phyloP scores from a whole-genome alignment of 2,329 filamentous ascomycete genomes.

The Myriosclerotinia duriaeana region DNA sequence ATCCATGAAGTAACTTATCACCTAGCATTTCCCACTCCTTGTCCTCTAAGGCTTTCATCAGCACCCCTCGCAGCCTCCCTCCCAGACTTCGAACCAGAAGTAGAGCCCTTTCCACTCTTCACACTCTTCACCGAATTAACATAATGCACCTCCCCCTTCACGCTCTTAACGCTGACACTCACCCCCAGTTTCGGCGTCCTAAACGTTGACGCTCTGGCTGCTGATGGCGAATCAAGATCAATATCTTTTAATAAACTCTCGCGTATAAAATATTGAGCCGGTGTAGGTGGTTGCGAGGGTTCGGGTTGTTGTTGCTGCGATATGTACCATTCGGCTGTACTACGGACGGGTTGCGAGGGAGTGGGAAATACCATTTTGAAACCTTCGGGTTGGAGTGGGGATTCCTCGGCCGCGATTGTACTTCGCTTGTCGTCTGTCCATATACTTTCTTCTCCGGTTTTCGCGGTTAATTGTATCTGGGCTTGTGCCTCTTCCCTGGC shows the following conservation, averaged over 20 bases:
- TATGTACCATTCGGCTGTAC: constrained; percentile 31
- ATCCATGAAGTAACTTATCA: no score
- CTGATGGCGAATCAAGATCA: not conserved
- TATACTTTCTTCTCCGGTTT: constrained; percentile 29
- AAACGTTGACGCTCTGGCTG: not conserved
- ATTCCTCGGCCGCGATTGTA: constrained; percentile 16
- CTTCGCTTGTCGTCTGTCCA: constrained; percentile 37
- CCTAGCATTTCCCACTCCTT: no score
- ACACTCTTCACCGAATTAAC: not conserved
- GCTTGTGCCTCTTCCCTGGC: not conserved
- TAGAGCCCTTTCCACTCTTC: no score
- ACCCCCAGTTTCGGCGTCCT: constrained; percentile 25
- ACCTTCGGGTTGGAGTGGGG: not conserved
- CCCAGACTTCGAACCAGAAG: no score
- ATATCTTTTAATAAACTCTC: not conserved
- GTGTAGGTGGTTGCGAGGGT: not conserved
- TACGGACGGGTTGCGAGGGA: constrained; percentile 23
- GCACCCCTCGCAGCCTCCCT: not conserved
- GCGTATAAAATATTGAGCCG: not conserved
- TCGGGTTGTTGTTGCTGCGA: constrained; percentile 11
- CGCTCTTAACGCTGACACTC: not conserved
- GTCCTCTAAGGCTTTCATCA: not conserved
- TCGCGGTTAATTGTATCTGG: not conserved
- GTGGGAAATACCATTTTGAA: constrained; percentile 27
- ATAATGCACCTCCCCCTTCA: not conserved